Evolutionary conservation across 2,329 filamentous ascomycete species (phyloP), one percentile per base, ranked within the genome.

Genomic region (Cladosporium oxysporum): DNA sequence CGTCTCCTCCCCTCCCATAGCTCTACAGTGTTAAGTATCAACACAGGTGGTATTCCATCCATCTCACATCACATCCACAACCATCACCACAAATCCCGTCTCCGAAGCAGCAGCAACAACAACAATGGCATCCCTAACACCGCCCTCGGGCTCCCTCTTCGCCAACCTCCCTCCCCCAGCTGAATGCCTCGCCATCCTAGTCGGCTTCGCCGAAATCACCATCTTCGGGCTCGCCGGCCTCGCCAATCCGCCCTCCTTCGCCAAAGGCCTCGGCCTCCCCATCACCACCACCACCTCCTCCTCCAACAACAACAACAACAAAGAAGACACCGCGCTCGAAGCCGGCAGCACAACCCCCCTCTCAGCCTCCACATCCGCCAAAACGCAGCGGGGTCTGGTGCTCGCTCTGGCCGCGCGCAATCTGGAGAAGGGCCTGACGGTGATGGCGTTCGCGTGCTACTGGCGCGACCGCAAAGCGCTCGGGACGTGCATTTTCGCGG

Each of bases 181-280:
- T 69, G 75, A 76, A 71, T 73, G 71, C 70, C 72, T 77, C 66
- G 75, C 75, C 23, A 74, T 77, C 69, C 74, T 76, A 58, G 62
- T 76, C 57, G 75, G 75, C 69, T 68, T 66, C 64, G 71, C 72
- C 37, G 74, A 77, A 71, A 60, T 75, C 61, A 70, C 72, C 66
- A 62, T 75, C 67, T 75, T 75, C 68, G 74, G 76, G 66, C 71
- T 77, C 62, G 75, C 69, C 61, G 76, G 76, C 64, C 68, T 76
- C 66, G 73, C 73, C 37, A 75, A 76, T 69, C 72, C 73, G 31
- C 53, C 69, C 33, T 72, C 73, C 58, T 78, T 75, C 70, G 66
- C 70, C 59, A 71, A 71, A 63, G 73, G 73, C 68, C 77, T 75
- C 70, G 75, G 76, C n/a, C 69, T 77, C 31, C 74, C 71, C 31